Base-by-base conservation (phyloP, 495 filamentous ascomycete species). In the Achaetomiella virescens region DNA sequence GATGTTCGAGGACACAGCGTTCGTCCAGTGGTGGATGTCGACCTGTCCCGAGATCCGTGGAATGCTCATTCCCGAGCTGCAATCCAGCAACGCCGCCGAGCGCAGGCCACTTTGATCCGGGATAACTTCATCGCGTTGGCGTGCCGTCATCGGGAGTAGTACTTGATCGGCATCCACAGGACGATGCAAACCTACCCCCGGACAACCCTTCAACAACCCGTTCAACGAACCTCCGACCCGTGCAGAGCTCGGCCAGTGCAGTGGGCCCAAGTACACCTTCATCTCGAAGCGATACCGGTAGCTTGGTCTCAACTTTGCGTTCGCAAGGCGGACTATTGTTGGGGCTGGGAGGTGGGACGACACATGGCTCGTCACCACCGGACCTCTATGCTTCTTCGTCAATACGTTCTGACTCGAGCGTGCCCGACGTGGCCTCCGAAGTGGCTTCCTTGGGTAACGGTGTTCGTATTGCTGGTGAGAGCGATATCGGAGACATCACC, bases 31-130 rank as follows among this genome's bases (percentile, higher is more conserved):
- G 41, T 52, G 12, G 11, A 15, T 11, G 1, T 46, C 6, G 48
- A 58, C 24, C 17, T 49, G 37, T 57, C 38, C 8, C 17, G 29
- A 5, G 46, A 45, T 10, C 54, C 54, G 6, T 51, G 54, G 54
- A 57, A 10, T 11, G 7, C 21, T 3, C 21, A 25, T 21, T 3
- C 46, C 6, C 12, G 14, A 29, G 38, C 18, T 5, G 18, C 45
- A 2, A 37, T 50, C 12, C 46, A 22, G 3, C 21, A 44, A 11
- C 37, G 21, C 20, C 25, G 27, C 3, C 25, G 50, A 14, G 21
- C 11, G 27, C 37, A 51, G 21, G 29, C 14, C 2, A 14, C 25
- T 12, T 2, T 57, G 7, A 50, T 57, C 22, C 15, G 12, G 1
- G 12, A 20, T 12, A 24, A 18, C 17, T 57, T 50, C 29, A 12